phyloP scores from a whole-genome alignment of 2,329 filamentous ascomycete genomes.

The Rutstroemia sp. region DNA sequence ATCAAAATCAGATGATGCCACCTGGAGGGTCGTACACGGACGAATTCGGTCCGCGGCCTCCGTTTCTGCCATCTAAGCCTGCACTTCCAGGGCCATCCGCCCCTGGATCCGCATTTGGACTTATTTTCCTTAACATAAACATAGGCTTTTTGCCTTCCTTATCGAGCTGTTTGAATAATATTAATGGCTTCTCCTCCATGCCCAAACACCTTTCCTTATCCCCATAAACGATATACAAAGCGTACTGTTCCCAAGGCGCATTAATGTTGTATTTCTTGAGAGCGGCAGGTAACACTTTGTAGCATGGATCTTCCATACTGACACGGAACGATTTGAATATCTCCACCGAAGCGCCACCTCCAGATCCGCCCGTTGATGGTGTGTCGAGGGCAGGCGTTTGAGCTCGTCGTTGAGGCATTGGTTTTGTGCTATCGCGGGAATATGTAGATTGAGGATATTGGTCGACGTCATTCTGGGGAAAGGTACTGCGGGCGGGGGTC shows the following conservation, averaged over 20 bases:
- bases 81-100: constrained; percentile 30
- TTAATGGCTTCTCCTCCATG: constrained; percentile 86
- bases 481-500: constrained; percentile 47
- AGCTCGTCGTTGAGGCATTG: constrained; percentile 42
- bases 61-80: constrained; percentile 16
- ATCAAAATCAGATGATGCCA: constrained; percentile 26
- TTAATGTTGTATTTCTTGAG: constrained; percentile 98
- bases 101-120: constrained; percentile 22
- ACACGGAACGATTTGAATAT: constrained; percentile 99
- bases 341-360: constrained; percentile 58
- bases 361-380: constrained; percentile 40
- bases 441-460: constrained; percentile 24
- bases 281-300: constrained; percentile 92
- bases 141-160: constrained; percentile 84
- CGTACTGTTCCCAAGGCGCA: constrained; percentile 94
- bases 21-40: constrained; percentile 27
- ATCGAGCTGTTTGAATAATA: constrained; percentile 94
- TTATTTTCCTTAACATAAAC: constrained; percentile 69
- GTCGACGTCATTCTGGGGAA: constrained; percentile 41
- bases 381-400: constrained; percentile 58
- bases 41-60: constrained; percentile 13
- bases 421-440: constrained; percentile 28
- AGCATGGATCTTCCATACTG: constrained; percentile 94
- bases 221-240: constrained; percentile 97
- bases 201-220: constrained; percentile 92